phyloP scores from a whole-genome alignment of 257 asterid genomes.

The Solanum ossicruentum region DNA sequence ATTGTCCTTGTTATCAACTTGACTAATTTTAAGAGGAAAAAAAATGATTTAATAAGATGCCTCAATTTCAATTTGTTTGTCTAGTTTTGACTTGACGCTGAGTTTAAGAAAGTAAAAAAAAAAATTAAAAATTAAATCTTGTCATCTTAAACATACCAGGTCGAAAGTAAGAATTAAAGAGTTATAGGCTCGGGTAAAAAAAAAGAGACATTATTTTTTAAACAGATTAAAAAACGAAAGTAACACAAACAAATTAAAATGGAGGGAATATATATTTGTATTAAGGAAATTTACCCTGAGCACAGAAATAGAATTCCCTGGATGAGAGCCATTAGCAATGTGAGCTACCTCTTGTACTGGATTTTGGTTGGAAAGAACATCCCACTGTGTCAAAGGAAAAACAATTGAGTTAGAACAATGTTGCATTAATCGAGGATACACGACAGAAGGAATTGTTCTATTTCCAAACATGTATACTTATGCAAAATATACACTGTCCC shows the following conservation, averaged over 20 bases:
- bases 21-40: neutral
- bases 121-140: no score
- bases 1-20: neutral
- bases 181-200: no score
- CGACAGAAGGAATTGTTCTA: no score
- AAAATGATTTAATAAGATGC: neutral
- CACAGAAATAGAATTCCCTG: conserved; percentile 85
- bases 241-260: neutral
- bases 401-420: neutral
- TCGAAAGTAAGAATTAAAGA: no score
- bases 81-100: neutral
- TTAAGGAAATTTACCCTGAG: conserved; percentile 43
- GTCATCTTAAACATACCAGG: no score
- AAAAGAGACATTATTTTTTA: no score
- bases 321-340: conserved; percentile 88
- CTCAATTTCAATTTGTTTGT: neutral
- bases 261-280: neutral
- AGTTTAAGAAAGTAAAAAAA: neutral
- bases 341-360: conserved; percentile 90
- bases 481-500: neutral
- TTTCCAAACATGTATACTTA: neutral
- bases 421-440: no score
- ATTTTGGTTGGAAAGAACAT: conserved; percentile 73
- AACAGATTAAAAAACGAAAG: neutral
- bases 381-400: conserved; percentile 49